Conservation (phyloP, 177 flowering plant species). For the Tripterygium wilfordii region DNA sequence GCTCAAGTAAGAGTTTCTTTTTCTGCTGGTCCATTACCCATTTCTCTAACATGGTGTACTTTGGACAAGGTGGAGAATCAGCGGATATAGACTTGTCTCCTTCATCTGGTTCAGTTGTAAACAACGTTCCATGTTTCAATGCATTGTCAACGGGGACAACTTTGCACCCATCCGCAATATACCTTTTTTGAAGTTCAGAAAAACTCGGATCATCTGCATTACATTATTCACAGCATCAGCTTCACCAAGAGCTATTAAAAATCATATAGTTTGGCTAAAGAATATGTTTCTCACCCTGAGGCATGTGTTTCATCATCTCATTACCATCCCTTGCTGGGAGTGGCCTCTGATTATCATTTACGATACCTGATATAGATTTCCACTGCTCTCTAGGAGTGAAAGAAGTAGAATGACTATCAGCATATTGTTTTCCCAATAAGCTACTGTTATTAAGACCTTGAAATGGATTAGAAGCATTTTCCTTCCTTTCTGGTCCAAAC, state of each 20-base stretch:
- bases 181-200: slow-evolving; percentile 21
- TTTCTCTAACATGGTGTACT: slow-evolving; percentile 73
- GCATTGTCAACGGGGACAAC: slow-evolving; percentile 15
- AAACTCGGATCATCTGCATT: slow-evolving; percentile 19
- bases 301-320: slow-evolving; percentile 15
- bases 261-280: background rate
- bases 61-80: slow-evolving; percentile 50
- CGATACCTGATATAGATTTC: slow-evolving; percentile 33
- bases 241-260: background rate
- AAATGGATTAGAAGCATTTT: slow-evolving; percentile 23
- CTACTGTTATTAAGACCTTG: slow-evolving; percentile 24
- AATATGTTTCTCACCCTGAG: slow-evolving; percentile 24
- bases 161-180: slow-evolving; percentile 24
- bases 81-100: slow-evolving; percentile 28
- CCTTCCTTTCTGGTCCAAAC: slow-evolving; percentile 25
- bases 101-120: slow-evolving; percentile 34
- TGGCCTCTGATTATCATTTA: slow-evolving; percentile 18
- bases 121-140: slow-evolving; percentile 17
- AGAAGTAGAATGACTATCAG: slow-evolving; percentile 23
- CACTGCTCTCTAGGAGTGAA: slow-evolving; percentile 32
- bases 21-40: slow-evolving; percentile 79
- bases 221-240: slow-evolving; percentile 11
- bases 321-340: slow-evolving; percentile 24
- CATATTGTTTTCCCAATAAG: slow-evolving; percentile 27
- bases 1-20: slow-evolving; percentile 47